These are phyloP conservation scores for Aegilops tauschii DNA, from an alignment of 176 grass and related monocot genomes.

Conservation along the genomic window DNA sequence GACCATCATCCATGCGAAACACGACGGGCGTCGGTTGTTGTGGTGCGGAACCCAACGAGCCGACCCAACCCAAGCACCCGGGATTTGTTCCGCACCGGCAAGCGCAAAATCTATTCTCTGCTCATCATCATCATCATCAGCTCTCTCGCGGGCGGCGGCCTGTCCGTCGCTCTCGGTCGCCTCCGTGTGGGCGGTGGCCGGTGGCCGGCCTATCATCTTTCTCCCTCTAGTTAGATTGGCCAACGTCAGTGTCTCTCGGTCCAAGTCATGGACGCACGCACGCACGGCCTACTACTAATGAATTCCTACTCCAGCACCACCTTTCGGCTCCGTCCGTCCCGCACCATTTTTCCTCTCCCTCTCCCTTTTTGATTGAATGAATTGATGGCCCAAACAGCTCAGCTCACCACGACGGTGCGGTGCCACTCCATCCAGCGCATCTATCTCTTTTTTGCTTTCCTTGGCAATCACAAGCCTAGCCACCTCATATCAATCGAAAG, in stretches of 20 bases:
- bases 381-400: no score
- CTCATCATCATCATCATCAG: no score
- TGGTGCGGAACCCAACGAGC: no score
- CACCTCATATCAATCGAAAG: background rate
- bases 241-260: no score
- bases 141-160: no score
- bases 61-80: no score
- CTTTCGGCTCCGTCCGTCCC: background rate
- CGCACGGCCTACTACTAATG: background rate
- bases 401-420: background rate
- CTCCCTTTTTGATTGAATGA: background rate
- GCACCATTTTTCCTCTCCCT: background rate
- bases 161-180: background rate
- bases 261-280: background rate
- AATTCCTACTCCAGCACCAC: background rate
- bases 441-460: background rate
- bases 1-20: no score
- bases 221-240: no score
- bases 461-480: background rate
- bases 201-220: background rate
- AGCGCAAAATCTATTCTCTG: background rate
- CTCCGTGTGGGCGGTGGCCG: no score
- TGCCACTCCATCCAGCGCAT: background rate
- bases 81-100: no score
- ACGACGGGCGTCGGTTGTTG: no score